phyloP scores from a whole-genome alignment of 768 basidiomycete species.

The Termitomyces heimii region DNA sequence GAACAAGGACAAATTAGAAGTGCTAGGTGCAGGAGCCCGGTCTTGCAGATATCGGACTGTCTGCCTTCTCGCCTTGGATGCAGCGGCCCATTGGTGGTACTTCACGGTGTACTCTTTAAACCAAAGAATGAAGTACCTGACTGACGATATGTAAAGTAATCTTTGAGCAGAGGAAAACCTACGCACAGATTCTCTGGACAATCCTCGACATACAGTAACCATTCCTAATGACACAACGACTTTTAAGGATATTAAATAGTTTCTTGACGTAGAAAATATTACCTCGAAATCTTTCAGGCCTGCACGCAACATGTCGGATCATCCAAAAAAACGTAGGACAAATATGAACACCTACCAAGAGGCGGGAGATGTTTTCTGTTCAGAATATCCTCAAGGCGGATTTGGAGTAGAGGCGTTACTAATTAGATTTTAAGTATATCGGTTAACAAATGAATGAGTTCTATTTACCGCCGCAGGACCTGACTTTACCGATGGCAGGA shows the following conservation, averaged over 20 bases:
- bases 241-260: background rate
- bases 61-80: conserved; percentile 26
- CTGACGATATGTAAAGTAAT: conserved; percentile 1
- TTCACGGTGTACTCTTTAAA: conserved; percentile 62
- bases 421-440: conserved; percentile 6
- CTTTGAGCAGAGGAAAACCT: background rate
- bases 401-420: conserved; percentile 63
- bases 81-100: conserved; percentile 38
- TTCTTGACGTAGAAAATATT: background rate
- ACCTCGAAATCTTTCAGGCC: conserved; percentile 70
- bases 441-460: background rate
- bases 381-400: conserved; percentile 70
- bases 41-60: conserved; percentile 23
- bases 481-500: conserved; percentile 60
- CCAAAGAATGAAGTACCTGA: conserved; percentile 78
- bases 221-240: conserved; percentile 48
- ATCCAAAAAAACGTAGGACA: background rate
- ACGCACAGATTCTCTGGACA: conserved; percentile 70
- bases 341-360: conserved; percentile 37
- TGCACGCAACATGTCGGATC: conserved; percentile 15
- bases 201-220: conserved; percentile 73
- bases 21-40: conserved; percentile 36
- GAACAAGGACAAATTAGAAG: conserved; percentile 61
- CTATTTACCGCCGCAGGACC: conserved; percentile 51
- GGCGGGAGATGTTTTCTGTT: conserved; percentile 76